These are phyloP conservation scores for Termitomyces titanicus DNA, from an alignment of 768 basidiomycete genomes.

Conservation along the genomic window DNA sequence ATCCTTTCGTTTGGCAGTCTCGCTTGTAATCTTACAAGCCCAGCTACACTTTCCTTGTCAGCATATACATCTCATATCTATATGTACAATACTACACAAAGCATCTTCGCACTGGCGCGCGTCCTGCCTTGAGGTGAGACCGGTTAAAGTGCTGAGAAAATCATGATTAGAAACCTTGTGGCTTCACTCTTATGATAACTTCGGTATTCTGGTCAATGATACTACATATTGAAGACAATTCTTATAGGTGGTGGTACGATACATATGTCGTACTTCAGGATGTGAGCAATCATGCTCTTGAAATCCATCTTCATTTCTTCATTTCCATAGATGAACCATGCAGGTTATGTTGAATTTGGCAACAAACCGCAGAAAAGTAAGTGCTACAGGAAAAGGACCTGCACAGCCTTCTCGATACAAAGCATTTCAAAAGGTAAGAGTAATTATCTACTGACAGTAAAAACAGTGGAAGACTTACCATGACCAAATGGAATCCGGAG, in stretches of 20 bases:
- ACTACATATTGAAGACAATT: conserved; percentile 28
- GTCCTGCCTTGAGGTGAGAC: neutral
- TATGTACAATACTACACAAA: conserved; percentile 13
- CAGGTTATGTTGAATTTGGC: neutral
- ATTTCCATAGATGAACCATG: too few relatives aligned
- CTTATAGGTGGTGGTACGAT: too few relatives aligned
- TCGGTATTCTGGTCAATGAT: conserved; percentile 31
- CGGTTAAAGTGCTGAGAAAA: neutral
- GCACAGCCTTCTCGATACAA: conserved; percentile 25
- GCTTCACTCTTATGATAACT: conserved; percentile 11
- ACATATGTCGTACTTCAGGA: conserved; percentile 30
- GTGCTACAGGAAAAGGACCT: conserved; percentile 31
- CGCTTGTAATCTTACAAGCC: conserved; percentile 3
- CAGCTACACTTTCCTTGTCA: conserved; percentile 4
- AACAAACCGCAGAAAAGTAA: neutral
- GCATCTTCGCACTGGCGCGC: neutral
- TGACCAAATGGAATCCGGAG: conserved; percentile 38
- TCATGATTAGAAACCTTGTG: neutral
- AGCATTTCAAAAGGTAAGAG: neutral
- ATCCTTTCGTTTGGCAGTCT: conserved; percentile 7
- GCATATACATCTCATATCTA: conserved; percentile 14
- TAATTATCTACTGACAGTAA: neutral
- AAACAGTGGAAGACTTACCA: conserved; percentile 17
- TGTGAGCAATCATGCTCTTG: conserved; percentile 33
- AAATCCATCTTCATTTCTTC: conserved; percentile 26